phyloP scores from a whole-genome alignment of 306 rosid species.

The Glycine soja region DNA sequence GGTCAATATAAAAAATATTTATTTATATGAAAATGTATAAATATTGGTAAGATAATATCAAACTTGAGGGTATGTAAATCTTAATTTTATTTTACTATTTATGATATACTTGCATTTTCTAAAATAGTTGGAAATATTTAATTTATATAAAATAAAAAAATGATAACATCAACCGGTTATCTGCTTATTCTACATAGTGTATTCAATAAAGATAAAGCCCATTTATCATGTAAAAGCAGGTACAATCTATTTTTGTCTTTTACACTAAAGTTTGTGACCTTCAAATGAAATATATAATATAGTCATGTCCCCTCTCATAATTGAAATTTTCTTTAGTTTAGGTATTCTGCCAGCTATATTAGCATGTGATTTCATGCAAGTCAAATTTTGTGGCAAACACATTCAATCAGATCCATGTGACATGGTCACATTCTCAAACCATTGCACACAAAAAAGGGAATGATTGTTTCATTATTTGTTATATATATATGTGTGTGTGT shows the following conservation, averaged over 20 bases:
- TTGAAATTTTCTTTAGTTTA: slow-evolving; percentile 13
- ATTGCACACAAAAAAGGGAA: slow-evolving; percentile 1
- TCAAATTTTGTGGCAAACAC: not conserved
- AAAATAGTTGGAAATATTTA: not conserved
- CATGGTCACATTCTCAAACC: not conserved
- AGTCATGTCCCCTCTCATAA: not conserved
- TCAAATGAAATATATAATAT: too few species aligned
- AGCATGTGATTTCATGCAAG: slow-evolving; percentile 28
- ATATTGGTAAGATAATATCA: not conserved
- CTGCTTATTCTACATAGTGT: not conserved
- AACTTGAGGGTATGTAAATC: not conserved
- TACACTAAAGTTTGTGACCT: not conserved
- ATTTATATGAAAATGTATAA: too few species aligned
- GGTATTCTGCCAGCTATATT: slow-evolving; percentile 43
- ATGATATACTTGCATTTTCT: too few species aligned
- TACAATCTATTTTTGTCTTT: not conserved
- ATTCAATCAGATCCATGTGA: slow-evolving; percentile 45
- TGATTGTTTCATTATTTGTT: not conserved
- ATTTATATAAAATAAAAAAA: not conserved
- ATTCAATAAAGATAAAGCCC: not conserved
- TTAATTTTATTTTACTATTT: not conserved
- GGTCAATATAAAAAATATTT: too few species aligned
- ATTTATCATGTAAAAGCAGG: not conserved
- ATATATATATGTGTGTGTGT: too few species aligned
- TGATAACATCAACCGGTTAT: not conserved